Conservation (phyloP, 257 asterid species). For the Capsicum pubescens region DNA sequence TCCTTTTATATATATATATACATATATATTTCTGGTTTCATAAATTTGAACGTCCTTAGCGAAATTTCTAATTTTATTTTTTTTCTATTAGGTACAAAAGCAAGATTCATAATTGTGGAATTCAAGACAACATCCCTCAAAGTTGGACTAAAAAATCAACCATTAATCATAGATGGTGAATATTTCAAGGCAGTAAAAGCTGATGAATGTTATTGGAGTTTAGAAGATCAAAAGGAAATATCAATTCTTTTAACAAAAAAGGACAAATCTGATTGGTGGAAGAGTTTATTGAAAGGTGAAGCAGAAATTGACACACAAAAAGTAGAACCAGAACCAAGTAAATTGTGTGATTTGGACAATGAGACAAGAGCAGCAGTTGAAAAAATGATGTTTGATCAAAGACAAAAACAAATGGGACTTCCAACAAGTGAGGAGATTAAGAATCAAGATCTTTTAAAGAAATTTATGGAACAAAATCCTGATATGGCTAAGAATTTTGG, state of each 20-base stretch:
- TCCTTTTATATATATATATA: too few species aligned
- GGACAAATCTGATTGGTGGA: conserved; percentile 92
- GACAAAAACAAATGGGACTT: conserved; percentile 78
- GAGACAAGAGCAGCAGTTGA: conserved; percentile 83
- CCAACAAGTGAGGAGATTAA: conserved; percentile 77
- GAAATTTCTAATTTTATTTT: too few species aligned
- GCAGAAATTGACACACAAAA: conserved; percentile 82
- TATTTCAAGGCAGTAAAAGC: conserved; percentile 62
- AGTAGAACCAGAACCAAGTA: conserved; percentile 81
- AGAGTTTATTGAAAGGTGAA: conserved; percentile 76
- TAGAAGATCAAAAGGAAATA: conserved; percentile 82
- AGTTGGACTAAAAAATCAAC: conserved; percentile 54
- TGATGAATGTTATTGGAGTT: conserved; percentile 86
- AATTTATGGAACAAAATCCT: conserved; percentile 53
- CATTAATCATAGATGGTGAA: conserved; percentile 56
- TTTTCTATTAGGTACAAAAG: conserved; percentile 32
- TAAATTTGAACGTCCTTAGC: too few species aligned
- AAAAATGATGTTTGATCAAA: conserved; percentile 83
- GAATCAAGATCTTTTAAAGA: conserved; percentile 69
- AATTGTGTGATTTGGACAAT: conserved; percentile 69
- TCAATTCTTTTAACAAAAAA: conserved; percentile 76
- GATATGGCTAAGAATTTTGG: conserved; percentile 10
- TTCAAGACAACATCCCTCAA: conserved; percentile 43
- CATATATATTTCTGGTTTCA: too few species aligned
- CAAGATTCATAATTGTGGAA: conserved; percentile 46